Percentiles rank a stretch among this genome's conserved stretches.
These are phyloP conservation scores for Phytophthora pisi DNA, from an alignment of 352 stramenopile species.

Conservation along the genomic window DNA sequence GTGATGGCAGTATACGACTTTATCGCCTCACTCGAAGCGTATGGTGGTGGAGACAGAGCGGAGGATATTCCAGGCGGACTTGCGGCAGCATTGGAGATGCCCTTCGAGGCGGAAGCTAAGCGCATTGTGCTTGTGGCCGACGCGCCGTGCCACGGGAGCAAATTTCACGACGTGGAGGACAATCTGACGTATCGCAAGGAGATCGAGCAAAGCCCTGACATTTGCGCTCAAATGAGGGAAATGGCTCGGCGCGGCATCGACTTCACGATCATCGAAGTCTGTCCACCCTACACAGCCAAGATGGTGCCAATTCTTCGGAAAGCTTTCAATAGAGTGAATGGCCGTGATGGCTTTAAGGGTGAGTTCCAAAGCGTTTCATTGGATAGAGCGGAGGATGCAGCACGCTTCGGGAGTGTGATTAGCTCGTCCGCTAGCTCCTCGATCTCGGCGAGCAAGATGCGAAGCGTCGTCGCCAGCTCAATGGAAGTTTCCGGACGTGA, in stretches of 20 bases:
- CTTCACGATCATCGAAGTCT: constrained; percentile 47
- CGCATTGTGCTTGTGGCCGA: constrained; percentile 45
- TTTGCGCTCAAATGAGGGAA: constrained; percentile 41
- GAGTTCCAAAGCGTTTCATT: constrained; percentile 34
- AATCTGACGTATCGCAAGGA: constrained; percentile 11
- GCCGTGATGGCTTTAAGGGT: constrained; percentile 15
- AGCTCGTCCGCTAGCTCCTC: constrained; percentile 29
- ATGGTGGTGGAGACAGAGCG: constrained; percentile 38
- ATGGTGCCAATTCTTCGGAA: constrained; percentile 40
- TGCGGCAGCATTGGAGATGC: constrained; percentile 32
- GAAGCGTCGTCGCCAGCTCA: constrained; percentile 27
- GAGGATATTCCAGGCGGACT: constrained; percentile 51
- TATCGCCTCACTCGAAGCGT: constrained; percentile 27
- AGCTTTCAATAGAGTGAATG: constrained; percentile 23
- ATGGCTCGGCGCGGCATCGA: constrained; percentile 39
- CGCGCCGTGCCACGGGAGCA: constrained; percentile 39
- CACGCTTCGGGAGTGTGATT: constrained; percentile 26
- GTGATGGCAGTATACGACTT: constrained; percentile 25
- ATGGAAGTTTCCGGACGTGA: constrained; percentile 1
- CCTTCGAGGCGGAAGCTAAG: constrained; percentile 32
- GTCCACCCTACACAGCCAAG: constrained; percentile 28
- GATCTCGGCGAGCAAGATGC: constrained; percentile 29
- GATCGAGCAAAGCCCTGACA: constrained; percentile 39
- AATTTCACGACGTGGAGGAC: constrained; percentile 29
- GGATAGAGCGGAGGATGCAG: constrained; percentile 11